Evolutionary conservation across 495 filamentous ascomycete species (phyloP).

Genomic region (Amniculicola lignicola): DNA sequence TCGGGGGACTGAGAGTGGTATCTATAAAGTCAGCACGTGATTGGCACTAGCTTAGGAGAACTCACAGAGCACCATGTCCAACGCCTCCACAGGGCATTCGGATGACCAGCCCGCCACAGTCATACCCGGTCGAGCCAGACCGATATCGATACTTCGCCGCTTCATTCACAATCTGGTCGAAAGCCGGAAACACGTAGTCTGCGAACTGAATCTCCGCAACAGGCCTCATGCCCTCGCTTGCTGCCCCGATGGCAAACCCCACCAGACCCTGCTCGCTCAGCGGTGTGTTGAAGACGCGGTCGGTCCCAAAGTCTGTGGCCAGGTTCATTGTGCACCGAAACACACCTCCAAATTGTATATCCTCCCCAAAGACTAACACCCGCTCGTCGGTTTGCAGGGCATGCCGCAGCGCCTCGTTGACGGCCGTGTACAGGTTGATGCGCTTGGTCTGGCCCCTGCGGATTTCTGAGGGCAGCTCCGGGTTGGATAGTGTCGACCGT

Average conservation of each 20-base stretch:
- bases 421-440: slow-evolving; percentile 87
- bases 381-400: slow-evolving; percentile 81
- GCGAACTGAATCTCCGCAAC: slow-evolving; percentile 98
- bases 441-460: slow-evolving; percentile 69
- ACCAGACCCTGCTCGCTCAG: slow-evolving; percentile 92
- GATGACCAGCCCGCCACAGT: slow-evolving; percentile 64
- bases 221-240: slow-evolving; percentile 87
- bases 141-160: slow-evolving; percentile 90
- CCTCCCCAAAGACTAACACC: slow-evolving; percentile 91
- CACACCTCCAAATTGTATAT: slow-evolving; percentile 94
- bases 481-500: slow-evolving; percentile 61
- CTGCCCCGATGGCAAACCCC: slow-evolving; percentile 87
- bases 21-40: slow-evolving; percentile 45
- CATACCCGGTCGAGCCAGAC: slow-evolving; percentile 62
- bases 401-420: slow-evolving; percentile 82
- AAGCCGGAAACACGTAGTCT: slow-evolving; percentile 94
- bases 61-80: slow-evolving; percentile 87
- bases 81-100: slow-evolving; percentile 94
- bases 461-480: slow-evolving; percentile 61
- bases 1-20: slow-evolving; percentile 96
- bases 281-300: slow-evolving; percentile 95
- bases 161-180: slow-evolving; percentile 97
- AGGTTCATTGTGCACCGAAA: slow-evolving; percentile 94
- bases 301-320: slow-evolving; percentile 76
- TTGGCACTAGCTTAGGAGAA: slow-evolving; percentile 9